A percentile compares a stretch with the other conserved stretches of the same genome.
These are phyloP conservation scores for Bryoglossum gracile DNA, from an alignment of 495 filamentous ascomycete species.

Conservation along the genomic window DNA sequence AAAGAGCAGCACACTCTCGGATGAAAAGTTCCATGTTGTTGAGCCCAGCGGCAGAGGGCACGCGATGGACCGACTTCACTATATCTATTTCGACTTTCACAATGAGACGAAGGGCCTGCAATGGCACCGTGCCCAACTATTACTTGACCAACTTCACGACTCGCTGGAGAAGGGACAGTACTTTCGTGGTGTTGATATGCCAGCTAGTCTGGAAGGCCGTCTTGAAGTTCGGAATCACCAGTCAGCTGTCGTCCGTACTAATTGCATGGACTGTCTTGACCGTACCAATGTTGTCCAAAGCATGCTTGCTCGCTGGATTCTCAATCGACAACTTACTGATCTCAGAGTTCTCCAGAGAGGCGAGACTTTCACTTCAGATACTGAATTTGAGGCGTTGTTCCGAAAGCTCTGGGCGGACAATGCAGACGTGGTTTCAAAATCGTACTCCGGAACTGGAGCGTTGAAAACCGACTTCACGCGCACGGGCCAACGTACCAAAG, in stretches of 20 bases:
- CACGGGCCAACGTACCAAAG: conserved; percentile 75
- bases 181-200: conserved; percentile 85
- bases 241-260: conserved; percentile 84
- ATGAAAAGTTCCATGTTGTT: conserved; percentile 75
- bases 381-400: conserved; percentile 77
- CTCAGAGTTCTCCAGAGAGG: conserved; percentile 65
- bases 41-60: conserved; percentile 55
- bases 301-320: conserved; percentile 79
- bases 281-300: conserved; percentile 96
- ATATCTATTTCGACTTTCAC: conserved; percentile 97
- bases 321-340: conserved; percentile 83
- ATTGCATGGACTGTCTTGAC: conserved; percentile 99
- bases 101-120: conserved; percentile 90
- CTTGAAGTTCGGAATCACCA: conserved; percentile 74
- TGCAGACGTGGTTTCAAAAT: conserved; percentile 84
- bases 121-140: conserved; percentile 84
- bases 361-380: conserved; percentile 56
- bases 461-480: conserved; percentile 95
- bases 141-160: conserved; percentile 71
- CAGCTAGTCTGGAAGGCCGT: conserved; percentile 57
- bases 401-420: conserved; percentile 98
- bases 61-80: conserved; percentile 76
- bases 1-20: conserved; percentile 44
- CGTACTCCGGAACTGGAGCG: conserved; percentile 91
- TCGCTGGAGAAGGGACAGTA: conserved; percentile 72